Evolutionary conservation across 768 basidiomycete species (phyloP).

Genomic region (Lactifluus volemus): DNA sequence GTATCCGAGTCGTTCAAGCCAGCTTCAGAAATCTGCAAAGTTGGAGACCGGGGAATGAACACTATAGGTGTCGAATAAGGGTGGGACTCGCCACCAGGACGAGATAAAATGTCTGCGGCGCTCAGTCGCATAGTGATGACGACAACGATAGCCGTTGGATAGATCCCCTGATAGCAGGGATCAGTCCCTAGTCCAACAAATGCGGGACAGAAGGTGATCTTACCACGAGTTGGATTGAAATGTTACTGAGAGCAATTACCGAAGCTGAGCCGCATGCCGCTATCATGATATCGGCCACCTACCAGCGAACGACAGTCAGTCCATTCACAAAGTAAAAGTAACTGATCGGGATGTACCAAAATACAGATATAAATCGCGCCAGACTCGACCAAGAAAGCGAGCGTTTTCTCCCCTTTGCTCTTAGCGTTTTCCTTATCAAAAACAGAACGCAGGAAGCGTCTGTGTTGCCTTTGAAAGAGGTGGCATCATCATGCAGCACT

Average conservation of each 20-base stretch:
- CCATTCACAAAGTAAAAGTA: background rate
- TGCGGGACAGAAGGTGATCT: background rate
- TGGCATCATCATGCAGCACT: background rate
- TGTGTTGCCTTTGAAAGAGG: background rate
- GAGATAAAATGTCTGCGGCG: background rate
- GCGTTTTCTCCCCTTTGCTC: background rate
- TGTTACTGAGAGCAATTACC: background rate
- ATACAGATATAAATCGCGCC: slow-evolving; percentile 2
- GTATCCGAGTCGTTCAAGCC: background rate
- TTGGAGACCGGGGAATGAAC: background rate
- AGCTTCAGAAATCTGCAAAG: background rate
- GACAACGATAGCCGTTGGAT: slow-evolving; percentile 6
- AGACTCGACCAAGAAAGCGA: slow-evolving; percentile 7
- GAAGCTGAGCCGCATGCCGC: too few species aligned
- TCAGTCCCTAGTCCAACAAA: background rate
- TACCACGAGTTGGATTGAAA: slow-evolving; percentile 5
- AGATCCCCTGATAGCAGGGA: background rate
- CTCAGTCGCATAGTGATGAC: slow-evolving; percentile 8
- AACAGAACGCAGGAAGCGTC: background rate
- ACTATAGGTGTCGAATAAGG: background rate
- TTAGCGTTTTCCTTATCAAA: background rate
- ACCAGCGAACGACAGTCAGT: background rate
- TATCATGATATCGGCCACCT: background rate
- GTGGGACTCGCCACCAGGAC: background rate
- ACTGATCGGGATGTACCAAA: background rate